Evolutionary conservation across 371 early-diverging fungal genomes (phyloP).

Genomic region (Saksenaea vasiformis): DNA sequence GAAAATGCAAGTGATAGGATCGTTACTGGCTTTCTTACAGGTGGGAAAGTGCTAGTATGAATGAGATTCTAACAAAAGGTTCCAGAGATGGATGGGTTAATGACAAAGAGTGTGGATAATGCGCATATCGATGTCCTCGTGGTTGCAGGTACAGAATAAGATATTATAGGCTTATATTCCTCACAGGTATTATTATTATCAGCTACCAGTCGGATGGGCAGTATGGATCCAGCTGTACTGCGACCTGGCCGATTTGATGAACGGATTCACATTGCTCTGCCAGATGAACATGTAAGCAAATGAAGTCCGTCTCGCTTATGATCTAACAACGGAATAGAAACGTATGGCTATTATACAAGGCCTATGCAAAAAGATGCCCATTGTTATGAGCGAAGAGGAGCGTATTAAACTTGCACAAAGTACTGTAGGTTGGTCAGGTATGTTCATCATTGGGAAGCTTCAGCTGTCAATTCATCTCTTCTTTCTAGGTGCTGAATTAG

Average conservation of each 20-base stretch:
- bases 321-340: slow-evolving; percentile 40
- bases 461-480: neutral
- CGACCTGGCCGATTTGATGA: slow-evolving; percentile 99
- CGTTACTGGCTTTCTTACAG: slow-evolving; percentile 78
- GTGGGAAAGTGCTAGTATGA: slow-evolving; percentile 34
- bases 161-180: neutral
- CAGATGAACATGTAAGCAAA: slow-evolving; percentile 65
- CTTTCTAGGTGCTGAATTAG: slow-evolving; percentile 55
- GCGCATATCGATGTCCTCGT: slow-evolving; percentile 67
- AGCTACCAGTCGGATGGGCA: slow-evolving; percentile 70
- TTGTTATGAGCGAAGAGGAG: slow-evolving; percentile 34
- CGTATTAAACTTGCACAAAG: slow-evolving; percentile 25
- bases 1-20: slow-evolving; percentile 83
- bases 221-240: slow-evolving; percentile 93
- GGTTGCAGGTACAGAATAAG: slow-evolving; percentile 62
- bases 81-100: slow-evolving; percentile 84
- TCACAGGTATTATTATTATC: slow-evolving; percentile 8
- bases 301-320: neutral
- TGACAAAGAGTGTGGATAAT: slow-evolving; percentile 46
- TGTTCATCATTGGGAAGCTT: neutral
- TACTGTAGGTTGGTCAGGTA: slow-evolving; percentile 59
- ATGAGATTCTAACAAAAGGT: neutral
- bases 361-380: slow-evolving; percentile 60
- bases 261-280: slow-evolving; percentile 94
- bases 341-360: slow-evolving; percentile 59